Evolutionary conservation across 2,329 filamentous ascomycete genomes (phyloP).

Genomic region (Phaeosphaeria sp.): DNA sequence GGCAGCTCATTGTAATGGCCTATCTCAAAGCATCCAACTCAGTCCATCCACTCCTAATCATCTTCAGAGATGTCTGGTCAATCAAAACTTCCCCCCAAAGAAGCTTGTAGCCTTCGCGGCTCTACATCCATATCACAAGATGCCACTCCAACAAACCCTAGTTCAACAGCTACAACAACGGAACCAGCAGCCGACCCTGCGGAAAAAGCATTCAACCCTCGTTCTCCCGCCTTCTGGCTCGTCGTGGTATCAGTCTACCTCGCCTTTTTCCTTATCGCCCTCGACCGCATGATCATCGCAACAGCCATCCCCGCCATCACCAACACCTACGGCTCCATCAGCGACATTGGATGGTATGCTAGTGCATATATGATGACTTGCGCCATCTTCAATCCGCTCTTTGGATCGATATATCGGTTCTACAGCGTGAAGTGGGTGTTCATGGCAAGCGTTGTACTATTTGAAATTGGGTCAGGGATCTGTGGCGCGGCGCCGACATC

Average conservation of each 20-base stretch:
- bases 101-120: background rate
- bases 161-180: background rate
- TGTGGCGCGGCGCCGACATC: slow-evolving; percentile 51
- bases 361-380: slow-evolving; percentile 53
- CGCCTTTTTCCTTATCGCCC: slow-evolving; percentile 32
- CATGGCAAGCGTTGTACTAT: slow-evolving; percentile 47
- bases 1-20: background rate
- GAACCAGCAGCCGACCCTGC: background rate
- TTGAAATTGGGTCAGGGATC: slow-evolving; percentile 53
- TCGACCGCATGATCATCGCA: slow-evolving; percentile 29
- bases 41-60: background rate
- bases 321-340: slow-evolving; percentile 32
- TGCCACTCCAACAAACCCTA: background rate
- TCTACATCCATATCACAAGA: background rate
- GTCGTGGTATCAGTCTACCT: slow-evolving; percentile 33
- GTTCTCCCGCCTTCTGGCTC: slow-evolving; percentile 30
- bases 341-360: slow-evolving; percentile 39
- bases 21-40: background rate
- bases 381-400: slow-evolving; percentile 54
- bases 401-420: slow-evolving; percentile 57
- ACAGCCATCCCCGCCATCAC: slow-evolving; percentile 37
- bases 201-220: background rate
- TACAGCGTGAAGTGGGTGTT: slow-evolving; percentile 50
- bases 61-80: background rate
- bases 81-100: background rate